These are phyloP conservation scores for Lagerstroemia speciosa DNA, from an alignment of 345 rosid genomes.

Conservation along the genomic window DNA sequence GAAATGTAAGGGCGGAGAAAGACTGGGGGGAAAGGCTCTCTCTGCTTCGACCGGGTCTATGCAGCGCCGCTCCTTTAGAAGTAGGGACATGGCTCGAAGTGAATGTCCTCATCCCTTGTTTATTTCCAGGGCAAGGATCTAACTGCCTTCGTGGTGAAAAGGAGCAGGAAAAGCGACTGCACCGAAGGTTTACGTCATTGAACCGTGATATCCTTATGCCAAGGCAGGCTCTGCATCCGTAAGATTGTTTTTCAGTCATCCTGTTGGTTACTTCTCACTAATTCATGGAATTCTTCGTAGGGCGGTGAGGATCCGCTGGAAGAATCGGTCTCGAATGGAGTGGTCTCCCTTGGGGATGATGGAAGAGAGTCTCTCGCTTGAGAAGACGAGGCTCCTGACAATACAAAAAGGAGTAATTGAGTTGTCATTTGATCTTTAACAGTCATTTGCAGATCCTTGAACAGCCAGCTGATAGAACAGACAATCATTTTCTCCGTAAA, in stretches of 20 bases:
- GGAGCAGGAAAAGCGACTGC: neutral
- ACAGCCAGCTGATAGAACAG: no score
- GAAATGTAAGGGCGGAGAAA: neutral
- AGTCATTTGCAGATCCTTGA: no score
- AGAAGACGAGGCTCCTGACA: slow-evolving; percentile 68
- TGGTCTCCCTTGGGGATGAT: slow-evolving; percentile 64
- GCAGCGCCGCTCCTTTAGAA: neutral
- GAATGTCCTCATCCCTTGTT: neutral
- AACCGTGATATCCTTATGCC: neutral
- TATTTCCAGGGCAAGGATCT: neutral
- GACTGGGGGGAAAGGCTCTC: no score
- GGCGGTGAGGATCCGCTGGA: slow-evolving; percentile 66
- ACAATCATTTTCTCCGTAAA: neutral
- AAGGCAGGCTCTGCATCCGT: neutral
- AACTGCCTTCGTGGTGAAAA: no score
- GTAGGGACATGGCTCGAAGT: neutral
- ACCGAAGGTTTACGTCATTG: neutral
- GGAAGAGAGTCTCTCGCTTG: slow-evolving; percentile 71
- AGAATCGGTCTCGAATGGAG: slow-evolving; percentile 61
- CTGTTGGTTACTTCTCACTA: neutral
- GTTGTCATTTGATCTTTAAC: no score
- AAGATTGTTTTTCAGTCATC: neutral
- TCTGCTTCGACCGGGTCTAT: neutral
- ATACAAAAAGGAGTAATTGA: neutral
- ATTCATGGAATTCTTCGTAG: slow-evolving; percentile 46